Evolutionary conservation across 148 eudicot species (phyloP).

Genomic region (Rhododendron mucronatum): DNA sequence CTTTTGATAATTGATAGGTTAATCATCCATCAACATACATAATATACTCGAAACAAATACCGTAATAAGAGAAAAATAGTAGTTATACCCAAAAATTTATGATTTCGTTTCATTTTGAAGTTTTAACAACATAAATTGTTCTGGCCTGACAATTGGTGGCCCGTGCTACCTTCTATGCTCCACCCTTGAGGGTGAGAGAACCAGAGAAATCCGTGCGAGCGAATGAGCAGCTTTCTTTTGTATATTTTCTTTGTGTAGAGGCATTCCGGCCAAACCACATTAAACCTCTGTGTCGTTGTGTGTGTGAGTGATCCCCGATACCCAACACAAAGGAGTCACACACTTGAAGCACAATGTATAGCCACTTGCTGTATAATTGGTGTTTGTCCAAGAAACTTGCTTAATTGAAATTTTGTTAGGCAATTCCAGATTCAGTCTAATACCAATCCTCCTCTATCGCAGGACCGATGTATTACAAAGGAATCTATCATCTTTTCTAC

Average conservation of each 20-base stretch:
- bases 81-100: not conserved
- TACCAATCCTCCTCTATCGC: not conserved
- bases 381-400: not conserved
- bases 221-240: too few species aligned
- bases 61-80: not conserved
- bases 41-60: not conserved
- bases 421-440: not conserved
- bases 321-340: too few species aligned
- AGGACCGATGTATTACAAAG: constrained; percentile 32
- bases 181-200: not conserved
- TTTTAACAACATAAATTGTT: too few species aligned
- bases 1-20: too few species aligned
- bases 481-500: constrained; percentile 33
- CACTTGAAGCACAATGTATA: not conserved
- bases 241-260: too few species aligned
- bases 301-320: too few species aligned
- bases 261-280: too few species aligned
- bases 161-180: not conserved
- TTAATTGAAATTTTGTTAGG: not conserved
- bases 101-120: not conserved
- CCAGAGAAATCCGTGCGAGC: not conserved
- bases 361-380: not conserved
- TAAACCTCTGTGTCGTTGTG: too few species aligned
- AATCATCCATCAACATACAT: not conserved
- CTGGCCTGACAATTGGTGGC: not conserved